Conservation (phyloP, 306 rosid genomes). For the Quillaja saponaria region DNA sequence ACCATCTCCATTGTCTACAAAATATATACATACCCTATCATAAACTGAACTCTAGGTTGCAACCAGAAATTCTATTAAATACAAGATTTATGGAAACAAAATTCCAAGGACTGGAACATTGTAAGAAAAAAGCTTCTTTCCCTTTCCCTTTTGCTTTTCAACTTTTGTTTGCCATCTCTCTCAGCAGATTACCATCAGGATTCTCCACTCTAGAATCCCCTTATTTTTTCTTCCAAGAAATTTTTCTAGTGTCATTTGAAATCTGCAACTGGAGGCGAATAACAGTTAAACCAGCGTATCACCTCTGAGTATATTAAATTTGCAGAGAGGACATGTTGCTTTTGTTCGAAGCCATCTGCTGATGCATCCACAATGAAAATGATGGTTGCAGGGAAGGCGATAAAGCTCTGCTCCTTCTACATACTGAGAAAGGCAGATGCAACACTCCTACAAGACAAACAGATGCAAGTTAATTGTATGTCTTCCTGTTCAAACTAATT, state of each 20-base stretch:
- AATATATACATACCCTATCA: conserved; percentile 36
- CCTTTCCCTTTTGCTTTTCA: no score
- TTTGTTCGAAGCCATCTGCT: conserved; percentile 79
- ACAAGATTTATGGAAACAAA: background rate
- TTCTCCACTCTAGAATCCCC: conserved; percentile 1
- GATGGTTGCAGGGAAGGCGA: conserved; percentile 79
- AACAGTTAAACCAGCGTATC: conserved; percentile 69
- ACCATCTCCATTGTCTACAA: conserved; percentile 17
- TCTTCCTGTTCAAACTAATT: no score
- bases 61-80: background rate
- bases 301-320: conserved; percentile 57
- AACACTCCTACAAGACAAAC: conserved; percentile 61
- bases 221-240: background rate
- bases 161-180: conserved; percentile 28
- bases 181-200: conserved; percentile 43
- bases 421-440: conserved; percentile 74
- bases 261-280: no score
- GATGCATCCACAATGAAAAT: conserved; percentile 84
- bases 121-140: background rate
- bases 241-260: no score
- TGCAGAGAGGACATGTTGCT: conserved; percentile 88
- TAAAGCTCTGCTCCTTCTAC: conserved; percentile 70
- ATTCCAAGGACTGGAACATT: conserved; percentile 3
- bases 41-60: background rate
- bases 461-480: conserved; percentile 21